Conservation (phyloP, 2,329 filamentous ascomycete genomes). For the Beauveria sp. region DNA sequence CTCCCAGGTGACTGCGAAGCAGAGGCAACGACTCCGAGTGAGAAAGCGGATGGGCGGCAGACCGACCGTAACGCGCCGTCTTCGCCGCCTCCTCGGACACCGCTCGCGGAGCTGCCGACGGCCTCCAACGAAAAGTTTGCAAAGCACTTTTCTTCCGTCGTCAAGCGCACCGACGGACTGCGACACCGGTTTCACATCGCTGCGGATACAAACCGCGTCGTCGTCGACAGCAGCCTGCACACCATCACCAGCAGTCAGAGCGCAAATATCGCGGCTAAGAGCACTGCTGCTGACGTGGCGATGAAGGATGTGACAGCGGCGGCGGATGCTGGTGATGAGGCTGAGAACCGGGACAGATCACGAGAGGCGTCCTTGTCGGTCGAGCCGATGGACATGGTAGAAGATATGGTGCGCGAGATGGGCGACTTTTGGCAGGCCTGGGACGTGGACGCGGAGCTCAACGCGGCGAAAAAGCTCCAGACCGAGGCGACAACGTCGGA, state of each 20-base stretch:
- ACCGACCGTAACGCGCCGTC: slow-evolving; percentile 15
- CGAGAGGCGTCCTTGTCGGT: slow-evolving; percentile 14
- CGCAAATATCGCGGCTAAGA: background rate
- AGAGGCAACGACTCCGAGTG: slow-evolving; percentile 6
- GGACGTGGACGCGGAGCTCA: slow-evolving; percentile 29
- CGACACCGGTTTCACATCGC: slow-evolving; percentile 21
- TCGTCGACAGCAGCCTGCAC: background rate
- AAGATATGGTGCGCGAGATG: slow-evolving; percentile 30
- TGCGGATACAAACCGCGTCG: slow-evolving; percentile 20
- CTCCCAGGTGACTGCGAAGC: slow-evolving; percentile 21
- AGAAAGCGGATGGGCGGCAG: background rate
- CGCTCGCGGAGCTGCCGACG: slow-evolving; percentile 26
- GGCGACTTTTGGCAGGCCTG: slow-evolving; percentile 26
- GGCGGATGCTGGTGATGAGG: background rate
- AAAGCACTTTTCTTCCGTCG: slow-evolving; percentile 40
- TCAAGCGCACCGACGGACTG: slow-evolving; percentile 24
- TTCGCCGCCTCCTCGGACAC: slow-evolving; percentile 37
- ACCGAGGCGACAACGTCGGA: slow-evolving; percentile 1
- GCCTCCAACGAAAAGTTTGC: slow-evolving; percentile 32
- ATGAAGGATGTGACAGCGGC: background rate
- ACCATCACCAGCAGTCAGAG: background rate
- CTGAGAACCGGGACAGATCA: background rate
- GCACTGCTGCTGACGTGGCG: slow-evolving; percentile 3
- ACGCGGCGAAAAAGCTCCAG: slow-evolving; percentile 19
- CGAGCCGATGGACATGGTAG: slow-evolving; percentile 28